A percentile compares a stretch with the other conserved stretches of the same genome.
Evolutionary conservation across 2,329 filamentous ascomycete genomes (phyloP).

Genomic region (Lecanicillium sp.): DNA sequence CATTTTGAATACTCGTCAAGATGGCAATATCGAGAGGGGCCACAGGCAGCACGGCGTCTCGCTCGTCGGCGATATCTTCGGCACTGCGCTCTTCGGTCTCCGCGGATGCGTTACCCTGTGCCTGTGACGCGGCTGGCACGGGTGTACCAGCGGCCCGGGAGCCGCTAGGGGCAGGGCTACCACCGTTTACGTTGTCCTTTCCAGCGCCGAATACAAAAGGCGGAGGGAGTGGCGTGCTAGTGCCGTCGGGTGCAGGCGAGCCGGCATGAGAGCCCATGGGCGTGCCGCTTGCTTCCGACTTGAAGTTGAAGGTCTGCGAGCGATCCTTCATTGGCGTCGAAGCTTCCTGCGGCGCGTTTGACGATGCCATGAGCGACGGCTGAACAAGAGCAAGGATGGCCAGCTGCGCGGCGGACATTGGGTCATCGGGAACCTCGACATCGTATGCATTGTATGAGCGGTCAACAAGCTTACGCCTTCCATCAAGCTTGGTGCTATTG

Average conservation of each 20-base stretch:
- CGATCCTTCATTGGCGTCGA: conserved; percentile 57
- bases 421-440: conserved; percentile 78
- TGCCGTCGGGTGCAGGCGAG: conserved; percentile 76
- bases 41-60: conserved; percentile 73
- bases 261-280: conserved; percentile 80
- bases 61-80: conserved; percentile 54
- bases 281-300: conserved; percentile 65
- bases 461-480: conserved; percentile 73
- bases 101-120: conserved; percentile 38
- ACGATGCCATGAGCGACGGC: conserved; percentile 45
- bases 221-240: conserved; percentile 60
- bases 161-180: conserved; percentile 45
- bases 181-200: conserved; percentile 36
- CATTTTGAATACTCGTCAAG: conserved; percentile 80
- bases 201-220: conserved; percentile 47
- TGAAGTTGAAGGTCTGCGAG: conserved; percentile 59
- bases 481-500: conserved; percentile 68
- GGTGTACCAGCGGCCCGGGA: conserved; percentile 43
- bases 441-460: conserved; percentile 94
- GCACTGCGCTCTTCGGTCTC: conserved; percentile 43
- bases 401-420: conserved; percentile 74
- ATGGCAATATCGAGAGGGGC: conserved; percentile 85
- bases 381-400: conserved; percentile 54
- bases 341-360: conserved; percentile 36
- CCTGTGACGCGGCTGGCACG: conserved; percentile 28